Evolutionary conservation across 208 protist species (phyloP).

Genomic region (Naegleria gruberi): DNA sequence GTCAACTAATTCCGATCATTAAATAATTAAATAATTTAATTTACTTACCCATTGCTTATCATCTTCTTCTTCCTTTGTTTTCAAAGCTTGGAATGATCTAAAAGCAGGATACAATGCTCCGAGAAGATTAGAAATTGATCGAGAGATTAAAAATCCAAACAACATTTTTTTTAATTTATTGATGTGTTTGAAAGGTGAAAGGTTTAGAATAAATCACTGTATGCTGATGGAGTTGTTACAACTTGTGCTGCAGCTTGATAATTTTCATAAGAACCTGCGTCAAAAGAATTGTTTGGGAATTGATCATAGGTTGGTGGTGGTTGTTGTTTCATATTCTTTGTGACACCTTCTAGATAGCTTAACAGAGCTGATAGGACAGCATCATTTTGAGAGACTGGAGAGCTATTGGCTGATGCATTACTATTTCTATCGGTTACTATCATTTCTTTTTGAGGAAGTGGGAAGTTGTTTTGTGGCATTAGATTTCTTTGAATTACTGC

Average conservation of each 20-base stretch:
- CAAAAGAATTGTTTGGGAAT: background rate
- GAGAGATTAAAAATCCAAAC: background rate
- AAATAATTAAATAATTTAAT: too few species aligned
- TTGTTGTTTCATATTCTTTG: background rate
- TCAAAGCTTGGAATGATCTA: background rate
- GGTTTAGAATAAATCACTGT: background rate
- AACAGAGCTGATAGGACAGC: background rate
- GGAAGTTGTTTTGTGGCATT: background rate
- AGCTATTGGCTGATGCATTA: too few species aligned
- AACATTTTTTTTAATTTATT: slow-evolving; percentile 15
- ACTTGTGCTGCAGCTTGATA: background rate
- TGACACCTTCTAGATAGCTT: background rate
- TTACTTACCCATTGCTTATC: background rate
- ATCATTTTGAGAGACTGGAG: background rate
- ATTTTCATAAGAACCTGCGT: background rate
- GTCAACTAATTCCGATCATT: too few species aligned
- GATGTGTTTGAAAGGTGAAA: background rate
- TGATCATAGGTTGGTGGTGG: background rate
- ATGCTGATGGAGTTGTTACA: too few species aligned
- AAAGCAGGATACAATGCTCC: background rate
- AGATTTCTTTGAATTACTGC: background rate
- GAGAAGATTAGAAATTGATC: background rate
- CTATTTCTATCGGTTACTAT: too few species aligned
- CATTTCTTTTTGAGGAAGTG: background rate
- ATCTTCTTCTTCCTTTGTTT: background rate